Base-by-base conservation (phyloP, 306 rosid genomes). In the Cajanus cajan region DNA sequence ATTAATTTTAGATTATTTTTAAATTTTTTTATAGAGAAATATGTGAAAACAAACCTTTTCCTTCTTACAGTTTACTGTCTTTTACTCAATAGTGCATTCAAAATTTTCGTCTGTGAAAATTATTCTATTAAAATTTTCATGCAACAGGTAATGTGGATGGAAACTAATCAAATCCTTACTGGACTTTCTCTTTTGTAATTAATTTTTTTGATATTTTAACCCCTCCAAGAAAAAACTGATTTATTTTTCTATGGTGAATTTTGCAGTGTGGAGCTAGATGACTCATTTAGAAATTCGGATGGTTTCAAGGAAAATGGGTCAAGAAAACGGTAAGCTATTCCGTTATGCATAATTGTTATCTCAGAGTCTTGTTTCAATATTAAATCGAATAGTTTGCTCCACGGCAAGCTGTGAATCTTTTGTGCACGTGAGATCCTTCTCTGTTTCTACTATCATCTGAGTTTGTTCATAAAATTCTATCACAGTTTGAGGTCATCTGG, bases 251-350 rank as follows among this genome's bases (percentile, higher is more conserved):
- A 58, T 58, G 65, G 40, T 72, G 71, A 73, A 66, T 51, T 78
- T 45, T 57, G 3, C 89, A 93, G 98, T 34, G 71, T 55, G 80
- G 93, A 91, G 51, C 80, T 86, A 41, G 90, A 90, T 78, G 90
- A 81, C 14, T 68, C 88, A 0, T 61, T 37, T 61, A 83, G 72
- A 28, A 77, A 74, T 70, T 68, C 81, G 7, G 90, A 86, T 25
- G 80, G 41, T 43, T 63, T 78, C 16, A 87, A 75, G 79, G 92
- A 93, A 83, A 58, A 63, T 34, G 85, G 89, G 40, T 88, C 82
- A 51, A 83, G 79, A 62, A 91, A 91, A 82, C 84, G 94, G 98
- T 90, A 72, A 31, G 44, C 25, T 59, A 45, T 37, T 68, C 33
- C 14, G 13, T 59, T 33, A 18, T 25, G 37, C 54, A 31, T 41